phyloP scores from a whole-genome alignment of 805 yeast genomes.

The Metschnikowia vanudenii region DNA sequence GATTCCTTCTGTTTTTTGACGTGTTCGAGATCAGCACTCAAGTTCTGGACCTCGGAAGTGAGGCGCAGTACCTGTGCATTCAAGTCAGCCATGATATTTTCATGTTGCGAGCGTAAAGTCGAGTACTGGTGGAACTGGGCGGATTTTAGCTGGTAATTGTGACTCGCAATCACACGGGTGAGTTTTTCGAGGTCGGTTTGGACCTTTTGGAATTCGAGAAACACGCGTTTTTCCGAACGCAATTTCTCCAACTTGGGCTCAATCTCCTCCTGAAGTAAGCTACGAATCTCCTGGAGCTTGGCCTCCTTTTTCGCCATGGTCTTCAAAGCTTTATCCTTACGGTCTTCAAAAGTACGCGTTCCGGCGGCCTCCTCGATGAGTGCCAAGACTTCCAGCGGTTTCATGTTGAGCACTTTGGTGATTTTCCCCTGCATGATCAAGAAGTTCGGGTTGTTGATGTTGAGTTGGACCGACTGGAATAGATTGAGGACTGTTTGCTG shows the following conservation, averaged over 20 bases:
- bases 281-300: slow-evolving; percentile 74
- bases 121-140: slow-evolving; percentile 44
- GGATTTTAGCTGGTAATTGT: slow-evolving; percentile 54
- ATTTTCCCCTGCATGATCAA: slow-evolving; percentile 98
- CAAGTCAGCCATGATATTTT: slow-evolving; percentile 39
- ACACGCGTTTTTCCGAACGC: slow-evolving; percentile 76
- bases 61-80: slow-evolving; percentile 46
- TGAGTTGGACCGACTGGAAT: slow-evolving; percentile 92
- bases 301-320: slow-evolving; percentile 90
- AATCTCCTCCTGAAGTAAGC: slow-evolving; percentile 77
- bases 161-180: slow-evolving; percentile 71
- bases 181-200: slow-evolving; percentile 78
- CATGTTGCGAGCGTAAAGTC: slow-evolving; percentile 42
- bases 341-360: slow-evolving; percentile 90
- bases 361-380: slow-evolving; percentile 98
- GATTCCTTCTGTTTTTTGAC: slow-evolving; percentile 52
- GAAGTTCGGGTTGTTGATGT: slow-evolving; percentile 95
- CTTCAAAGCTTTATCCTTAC: slow-evolving; percentile 86
- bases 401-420: slow-evolving; percentile 96
- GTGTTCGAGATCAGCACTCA: slow-evolving; percentile 59
- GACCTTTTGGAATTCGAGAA: slow-evolving; percentile 81
- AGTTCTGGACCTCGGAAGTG: slow-evolving; percentile 52
- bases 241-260: slow-evolving; percentile 86
- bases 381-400: slow-evolving; percentile 83
- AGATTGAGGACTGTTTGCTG: slow-evolving; percentile 87